phyloP scores from a whole-genome alignment of 306 rosid species.

The Dalbergia oliveri region DNA sequence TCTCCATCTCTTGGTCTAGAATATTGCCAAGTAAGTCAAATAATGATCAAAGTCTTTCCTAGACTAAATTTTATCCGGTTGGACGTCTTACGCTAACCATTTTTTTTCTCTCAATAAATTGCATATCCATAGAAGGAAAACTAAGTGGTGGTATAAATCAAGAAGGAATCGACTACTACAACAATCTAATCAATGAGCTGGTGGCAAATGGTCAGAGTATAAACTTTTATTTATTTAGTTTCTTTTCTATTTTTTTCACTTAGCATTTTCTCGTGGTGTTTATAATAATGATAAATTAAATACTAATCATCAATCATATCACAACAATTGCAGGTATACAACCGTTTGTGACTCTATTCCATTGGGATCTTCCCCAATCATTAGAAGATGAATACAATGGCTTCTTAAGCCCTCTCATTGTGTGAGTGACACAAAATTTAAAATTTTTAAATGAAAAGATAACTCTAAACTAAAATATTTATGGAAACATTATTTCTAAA shows the following conservation, averaged over 20 bases:
- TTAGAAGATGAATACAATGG: constrained; percentile 68
- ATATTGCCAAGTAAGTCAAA: constrained; percentile 62
- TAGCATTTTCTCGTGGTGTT: background rate
- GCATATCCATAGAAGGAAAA: constrained; percentile 49
- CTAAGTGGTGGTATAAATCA: constrained; percentile 64
- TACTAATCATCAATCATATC: background rate
- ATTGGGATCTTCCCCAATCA: constrained; percentile 70
- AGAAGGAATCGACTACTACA: constrained; percentile 65
- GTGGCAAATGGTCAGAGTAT: constrained; percentile 51
- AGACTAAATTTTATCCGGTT: background rate
- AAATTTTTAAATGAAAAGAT: too few relatives aligned
- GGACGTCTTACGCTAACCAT: background rate
- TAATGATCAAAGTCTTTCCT: background rate
- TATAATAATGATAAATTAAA: background rate
- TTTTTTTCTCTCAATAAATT: background rate
- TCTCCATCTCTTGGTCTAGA: constrained; percentile 82
- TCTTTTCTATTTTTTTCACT: background rate
- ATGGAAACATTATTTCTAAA: too few relatives aligned
- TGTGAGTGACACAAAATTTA: too few relatives aligned
- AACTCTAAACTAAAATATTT: too few relatives aligned
- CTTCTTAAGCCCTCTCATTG: constrained; percentile 50
- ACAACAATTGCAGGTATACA: constrained; percentile 43
- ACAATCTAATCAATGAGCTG: constrained; percentile 65
- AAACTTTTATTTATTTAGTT: background rate
- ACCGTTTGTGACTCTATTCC: constrained; percentile 70